Base-by-base conservation (phyloP, 78 protist genomes). In the Dictyostelium citrinum region DNA sequence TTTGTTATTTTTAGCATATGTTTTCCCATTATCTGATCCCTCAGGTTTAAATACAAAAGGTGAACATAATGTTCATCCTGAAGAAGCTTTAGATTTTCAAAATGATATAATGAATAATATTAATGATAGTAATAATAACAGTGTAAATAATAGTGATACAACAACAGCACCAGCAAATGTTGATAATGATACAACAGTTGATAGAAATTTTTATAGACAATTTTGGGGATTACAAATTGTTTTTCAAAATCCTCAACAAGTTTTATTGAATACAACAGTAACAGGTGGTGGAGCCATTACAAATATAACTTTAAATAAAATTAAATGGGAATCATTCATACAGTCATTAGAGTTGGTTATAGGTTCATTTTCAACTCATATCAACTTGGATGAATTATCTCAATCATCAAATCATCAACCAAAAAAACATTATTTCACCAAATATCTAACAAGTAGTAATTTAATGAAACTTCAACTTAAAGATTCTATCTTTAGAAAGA, bases 21-120 rank as follows among this genome's bases (percentile, higher is more conserved):
- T 88, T 17, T 61, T 88, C 49, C 93, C 93, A 68, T n/a, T 88
- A 55, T 88, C 81, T 0, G 93, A 88, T 49, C 93, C 93, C 41
- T 78, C 85, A 29, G 93, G 93, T 67, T 51, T 88, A 43, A 88
- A 88, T 58, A 43, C 60, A 11, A 88, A 88, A 27, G 64, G 80
- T 45, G 75, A 75, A 14, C 81, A 85, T 49, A 85, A 85, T 35
- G 31, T 46, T 70, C 78, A 71, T 49, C 39, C 70, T 5, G 80
- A 70, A n/a, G 90, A 83, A 49, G 10, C 80, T 29, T 43, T 88
- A n/a, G 88, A 82, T 64, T 55, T 55, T 14, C 35, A 24, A 67
- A 27, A 49, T 29, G 68, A 71, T 71, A 45, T 81, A 71, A 80
- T 80, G 71, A 16, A 55, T 29, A 70, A 70, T 33, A 3, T 70